Percentiles rank a stretch among this genome's conserved stretches.
phyloP scores from a whole-genome alignment of 1,284 basidiomycete genomes.

The Heliocybe sulcata region DNA sequence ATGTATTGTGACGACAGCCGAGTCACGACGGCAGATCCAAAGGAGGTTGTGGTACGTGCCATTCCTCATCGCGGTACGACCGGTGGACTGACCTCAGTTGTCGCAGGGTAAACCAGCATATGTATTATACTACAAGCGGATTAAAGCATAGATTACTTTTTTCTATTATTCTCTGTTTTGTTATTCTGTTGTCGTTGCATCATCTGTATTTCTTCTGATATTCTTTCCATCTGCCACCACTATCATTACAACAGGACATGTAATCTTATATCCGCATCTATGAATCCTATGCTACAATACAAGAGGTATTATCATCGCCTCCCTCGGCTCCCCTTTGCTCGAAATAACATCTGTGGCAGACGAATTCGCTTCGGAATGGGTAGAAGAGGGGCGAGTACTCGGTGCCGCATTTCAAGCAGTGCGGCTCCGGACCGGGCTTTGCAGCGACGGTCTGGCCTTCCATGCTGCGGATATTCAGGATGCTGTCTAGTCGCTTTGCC shows the following conservation, averaged over 20 bases:
- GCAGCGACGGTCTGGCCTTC: slow-evolving; percentile 1
- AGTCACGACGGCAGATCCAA: slow-evolving; percentile 59
- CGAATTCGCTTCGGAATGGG: slow-evolving; percentile 27
- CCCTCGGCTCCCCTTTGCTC: slow-evolving; percentile 10
- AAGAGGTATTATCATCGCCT: background rate
- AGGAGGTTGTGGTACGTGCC: slow-evolving; percentile 79
- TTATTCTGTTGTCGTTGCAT: slow-evolving; percentile 18
- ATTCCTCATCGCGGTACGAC: background rate
- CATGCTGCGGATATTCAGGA: slow-evolving; percentile 30
- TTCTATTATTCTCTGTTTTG: slow-evolving; percentile 7
- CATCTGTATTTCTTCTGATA: slow-evolving; percentile 23
- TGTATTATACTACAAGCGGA: slow-evolving; percentile 81
- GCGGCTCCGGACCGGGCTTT: slow-evolving; percentile 16
- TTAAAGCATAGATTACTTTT: slow-evolving; percentile 37
- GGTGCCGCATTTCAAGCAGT: slow-evolving; percentile 29
- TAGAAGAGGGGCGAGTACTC: slow-evolving; percentile 34
- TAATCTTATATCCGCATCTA: slow-evolving; percentile 20
- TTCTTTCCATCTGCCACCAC: slow-evolving; percentile 20
- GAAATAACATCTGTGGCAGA: slow-evolving; percentile 53
- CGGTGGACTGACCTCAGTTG: slow-evolving; percentile 4
- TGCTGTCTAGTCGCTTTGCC: slow-evolving; percentile 71
- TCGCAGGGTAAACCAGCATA: slow-evolving; percentile 78
- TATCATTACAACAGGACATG: slow-evolving; percentile 25
- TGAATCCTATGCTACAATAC: slow-evolving; percentile 7
- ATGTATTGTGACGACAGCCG: slow-evolving; percentile 85